Base-by-base conservation (phyloP, 768 basidiomycete genomes). In the Podaxis rugospora region DNA sequence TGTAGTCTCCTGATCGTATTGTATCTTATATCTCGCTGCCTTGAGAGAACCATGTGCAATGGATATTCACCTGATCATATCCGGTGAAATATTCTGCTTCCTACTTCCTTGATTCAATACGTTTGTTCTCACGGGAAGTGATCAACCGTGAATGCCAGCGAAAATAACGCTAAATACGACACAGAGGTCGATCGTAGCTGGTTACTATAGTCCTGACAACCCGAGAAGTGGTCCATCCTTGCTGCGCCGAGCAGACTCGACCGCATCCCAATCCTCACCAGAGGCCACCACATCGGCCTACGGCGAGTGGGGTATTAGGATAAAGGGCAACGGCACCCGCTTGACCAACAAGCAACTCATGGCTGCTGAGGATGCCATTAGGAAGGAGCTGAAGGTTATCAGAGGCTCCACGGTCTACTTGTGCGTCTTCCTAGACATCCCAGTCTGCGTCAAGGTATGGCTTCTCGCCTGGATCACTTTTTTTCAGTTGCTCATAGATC, bases 391-490 rank as follows among this genome's bases (percentile, higher is more conserved):
- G 62, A 98, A 97, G 75, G 72, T 84, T 10, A 80, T 98, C 51
- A 98, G 96, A 69, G 94, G 95, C 5, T 81, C 85, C 36, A 92
- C 93, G 74, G 85, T 93, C 47, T 94, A 83, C 71, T 68, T 96
- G 73, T 81, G 95, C 51, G 88, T 98, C 46, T 98, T 98, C 76
- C 95, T 96, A 2, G 95, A 98, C 75, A 88, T 97, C 62, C 94
- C 95, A 2, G 95, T 99, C 62, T 97, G 95, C 78, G 88, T 98
- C 57, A 98, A 99, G 85, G 93, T 92, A 60, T 49, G 79, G 27
- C 27, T 67, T 7, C 39, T 14, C 51, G 28, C 50, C 11, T 13
- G 1, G 47, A 28, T 39, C 9, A 42, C 27, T 46, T 16, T n/a
- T 5, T 14, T 23, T 50, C 21, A n/a, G 21, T 52, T 6, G 63